Evolutionary conservation across 106 monocot species (phyloP).

Genomic region (Acorus calamus): DNA sequence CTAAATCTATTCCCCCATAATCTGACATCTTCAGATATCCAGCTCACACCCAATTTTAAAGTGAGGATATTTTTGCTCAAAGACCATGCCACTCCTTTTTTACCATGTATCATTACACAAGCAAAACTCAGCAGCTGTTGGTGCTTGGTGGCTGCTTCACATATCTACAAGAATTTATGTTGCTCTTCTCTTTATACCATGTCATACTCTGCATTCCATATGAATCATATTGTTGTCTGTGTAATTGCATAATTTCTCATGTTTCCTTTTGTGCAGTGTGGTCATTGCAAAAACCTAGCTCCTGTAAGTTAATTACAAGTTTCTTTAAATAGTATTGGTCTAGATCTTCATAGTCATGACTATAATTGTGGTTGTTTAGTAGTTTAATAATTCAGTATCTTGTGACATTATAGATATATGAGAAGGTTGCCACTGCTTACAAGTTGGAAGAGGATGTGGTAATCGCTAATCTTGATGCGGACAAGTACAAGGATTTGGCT

Average conservation of each 20-base stretch:
- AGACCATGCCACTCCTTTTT: too few species aligned
- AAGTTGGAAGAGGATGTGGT: slow-evolving; percentile 71
- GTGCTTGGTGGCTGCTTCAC: too few species aligned
- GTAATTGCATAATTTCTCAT: slow-evolving; percentile 3
- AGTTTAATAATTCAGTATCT: not conserved
- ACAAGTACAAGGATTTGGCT: slow-evolving; percentile 77
- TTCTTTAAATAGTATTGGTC: not conserved
- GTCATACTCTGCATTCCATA: not conserved
- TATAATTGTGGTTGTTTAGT: not conserved
- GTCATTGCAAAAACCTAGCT: slow-evolving; percentile 91
- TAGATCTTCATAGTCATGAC: not conserved
- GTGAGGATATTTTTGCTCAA: too few species aligned
- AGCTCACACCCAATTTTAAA: too few species aligned
- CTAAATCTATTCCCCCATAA: too few species aligned
- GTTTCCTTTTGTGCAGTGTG: slow-evolving; percentile 40
- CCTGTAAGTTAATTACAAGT: slow-evolving; percentile 50
- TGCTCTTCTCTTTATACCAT: not conserved
- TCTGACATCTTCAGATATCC: too few species aligned
- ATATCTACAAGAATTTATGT: not conserved
- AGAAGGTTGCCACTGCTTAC: slow-evolving; percentile 67
- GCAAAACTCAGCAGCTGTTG: too few species aligned
- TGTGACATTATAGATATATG: slow-evolving; percentile 51
- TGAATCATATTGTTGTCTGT: not conserved
- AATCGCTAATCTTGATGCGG: slow-evolving; percentile 93
- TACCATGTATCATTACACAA: too few species aligned